A percentile compares a stretch with the other conserved stretches of the same genome.
Conservation (phyloP, 2,329 filamentous ascomycete genomes). For the Daldinia sp. region DNA sequence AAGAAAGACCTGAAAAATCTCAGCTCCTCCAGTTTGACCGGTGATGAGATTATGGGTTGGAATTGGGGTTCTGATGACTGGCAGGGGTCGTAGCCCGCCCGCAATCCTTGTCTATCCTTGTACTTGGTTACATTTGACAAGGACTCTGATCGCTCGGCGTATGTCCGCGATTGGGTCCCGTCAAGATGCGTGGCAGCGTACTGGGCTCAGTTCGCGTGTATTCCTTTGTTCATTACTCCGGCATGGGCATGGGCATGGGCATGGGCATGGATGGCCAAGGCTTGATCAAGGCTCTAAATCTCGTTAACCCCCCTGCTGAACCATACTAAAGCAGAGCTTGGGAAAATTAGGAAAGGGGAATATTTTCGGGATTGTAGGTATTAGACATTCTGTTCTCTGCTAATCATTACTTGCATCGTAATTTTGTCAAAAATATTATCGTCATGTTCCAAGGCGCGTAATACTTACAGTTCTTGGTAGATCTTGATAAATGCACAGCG, state of each 20-base stretch:
- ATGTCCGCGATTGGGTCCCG: constrained; percentile 36
- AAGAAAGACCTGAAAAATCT: constrained; percentile 37
- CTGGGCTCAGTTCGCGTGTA: constrained; percentile 24
- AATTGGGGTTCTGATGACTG: constrained; percentile 30
- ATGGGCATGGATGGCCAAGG: too few relatives aligned
- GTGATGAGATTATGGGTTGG: constrained; percentile 26
- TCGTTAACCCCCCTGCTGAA: constrained; percentile 25
- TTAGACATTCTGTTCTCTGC: too few relatives aligned
- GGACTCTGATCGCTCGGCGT: constrained; percentile 38
- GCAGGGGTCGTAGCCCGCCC: constrained; percentile 33
- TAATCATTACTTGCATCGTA: constrained; percentile 28
- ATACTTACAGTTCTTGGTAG: constrained; percentile 9
- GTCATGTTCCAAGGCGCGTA: constrained; percentile 4
- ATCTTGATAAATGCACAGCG: neutral
- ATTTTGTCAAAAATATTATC: constrained; percentile 1
- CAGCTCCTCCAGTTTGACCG: constrained; percentile 35
- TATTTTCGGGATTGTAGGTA: neutral
- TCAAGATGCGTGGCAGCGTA: constrained; percentile 34
- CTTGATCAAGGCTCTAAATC: constrained; percentile 30
- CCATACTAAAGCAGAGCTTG: constrained; percentile 15
- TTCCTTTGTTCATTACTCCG: constrained; percentile 20
- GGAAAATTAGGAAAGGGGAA: constrained; percentile 7
- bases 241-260: too few relatives aligned
- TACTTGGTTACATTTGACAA: constrained; percentile 39
- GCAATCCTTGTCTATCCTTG: constrained; percentile 37